Percentiles rank a stretch among this genome's conserved stretches.
These are phyloP conservation scores for Selaginella moellendorffii DNA, from an alignment of 75 land plant species.

Conservation along the genomic window DNA sequence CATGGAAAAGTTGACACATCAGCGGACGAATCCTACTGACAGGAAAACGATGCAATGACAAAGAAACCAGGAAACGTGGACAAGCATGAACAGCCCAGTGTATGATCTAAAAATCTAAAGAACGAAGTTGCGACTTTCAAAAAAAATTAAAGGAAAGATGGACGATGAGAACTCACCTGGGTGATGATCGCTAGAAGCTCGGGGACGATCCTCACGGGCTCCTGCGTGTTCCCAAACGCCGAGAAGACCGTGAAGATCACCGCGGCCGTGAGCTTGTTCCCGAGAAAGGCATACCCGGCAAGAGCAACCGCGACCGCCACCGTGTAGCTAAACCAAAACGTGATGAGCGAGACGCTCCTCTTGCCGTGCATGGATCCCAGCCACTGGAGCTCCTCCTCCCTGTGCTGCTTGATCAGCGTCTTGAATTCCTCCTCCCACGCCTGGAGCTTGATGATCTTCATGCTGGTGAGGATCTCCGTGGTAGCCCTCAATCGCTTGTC, in stretches of 20 bases:
- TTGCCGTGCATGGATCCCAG: neutral
- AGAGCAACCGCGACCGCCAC: neutral
- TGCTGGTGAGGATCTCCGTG: slow-evolving; percentile 4
- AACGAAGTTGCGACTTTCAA: too few relatives aligned
- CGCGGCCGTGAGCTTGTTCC: neutral
- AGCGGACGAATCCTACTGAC: too few relatives aligned
- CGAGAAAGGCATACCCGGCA: slow-evolving; percentile 5
- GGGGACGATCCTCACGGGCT: neutral
- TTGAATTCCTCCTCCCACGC: slow-evolving; percentile 7
- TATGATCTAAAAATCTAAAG: too few relatives aligned
- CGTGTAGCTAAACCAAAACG: neutral
- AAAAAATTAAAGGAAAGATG: too few relatives aligned
- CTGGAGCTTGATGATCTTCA: slow-evolving; percentile 7
- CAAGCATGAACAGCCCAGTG: too few relatives aligned
- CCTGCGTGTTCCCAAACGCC: slow-evolving; percentile 5
- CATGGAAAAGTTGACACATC: too few relatives aligned
- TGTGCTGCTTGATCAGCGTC: neutral
- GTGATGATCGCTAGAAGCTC: neutral
- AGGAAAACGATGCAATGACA: too few relatives aligned
- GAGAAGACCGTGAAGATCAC: slow-evolving; percentile 9
- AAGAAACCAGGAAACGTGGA: too few relatives aligned
- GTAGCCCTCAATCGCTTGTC: slow-evolving; percentile 6
- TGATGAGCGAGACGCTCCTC: neutral
- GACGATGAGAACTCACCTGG: neutral
- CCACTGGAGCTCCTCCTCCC: neutral